Base-by-base conservation (phyloP, 495 filamentous ascomycete species). In the Glutinoglossum americanum region DNA sequence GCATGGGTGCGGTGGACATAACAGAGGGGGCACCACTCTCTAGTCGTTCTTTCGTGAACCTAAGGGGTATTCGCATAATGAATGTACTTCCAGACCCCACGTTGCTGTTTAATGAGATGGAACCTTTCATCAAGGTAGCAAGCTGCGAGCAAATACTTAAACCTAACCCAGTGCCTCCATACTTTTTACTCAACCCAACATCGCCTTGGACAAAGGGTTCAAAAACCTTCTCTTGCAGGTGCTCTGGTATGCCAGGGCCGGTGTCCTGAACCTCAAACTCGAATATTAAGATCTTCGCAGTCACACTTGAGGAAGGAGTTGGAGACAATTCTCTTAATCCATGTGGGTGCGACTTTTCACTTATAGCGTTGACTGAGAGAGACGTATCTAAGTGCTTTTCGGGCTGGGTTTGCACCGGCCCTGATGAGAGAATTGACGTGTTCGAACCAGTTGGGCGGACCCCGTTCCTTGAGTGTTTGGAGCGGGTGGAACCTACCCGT, bases 151-250 rank as follows among this genome's bases (percentile, higher is more conserved):
- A 94, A 62, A 96, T 96, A 62, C 83, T 87, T 54, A 96, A 66
- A 9, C 89, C 89, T 7, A 96, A 70, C n/a, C 89, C 89, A 7
- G 89, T 94, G 15, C 89, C 89, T 25, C 87, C 88, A 64, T 83
- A 92, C 61, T 90, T 93, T 65, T 87, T 93, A 68, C 82, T 89
- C 23, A 96, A 71, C 1, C 87, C 83, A 10, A 92, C 70, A 65
- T 96, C 89, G 1, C 86, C 89, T 68, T 96, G 89, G 9, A 95
- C 83, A 63, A 96, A 96, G 0, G 89, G 89, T 65, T 96, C 89
- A 69, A 96, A 96, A 27, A 96, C 85, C 60, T 80, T 78, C 58
- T 84, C 70, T 60, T 86, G 86, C 57, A 89, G 76, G 53, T 80
- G 68, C 26, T 78, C 76, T 0, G 88, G 82, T 59, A 96, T 93